These are phyloP conservation scores for Phytophthora syringae DNA, from an alignment of 352 stramenopile species.

Conservation along the genomic window DNA sequence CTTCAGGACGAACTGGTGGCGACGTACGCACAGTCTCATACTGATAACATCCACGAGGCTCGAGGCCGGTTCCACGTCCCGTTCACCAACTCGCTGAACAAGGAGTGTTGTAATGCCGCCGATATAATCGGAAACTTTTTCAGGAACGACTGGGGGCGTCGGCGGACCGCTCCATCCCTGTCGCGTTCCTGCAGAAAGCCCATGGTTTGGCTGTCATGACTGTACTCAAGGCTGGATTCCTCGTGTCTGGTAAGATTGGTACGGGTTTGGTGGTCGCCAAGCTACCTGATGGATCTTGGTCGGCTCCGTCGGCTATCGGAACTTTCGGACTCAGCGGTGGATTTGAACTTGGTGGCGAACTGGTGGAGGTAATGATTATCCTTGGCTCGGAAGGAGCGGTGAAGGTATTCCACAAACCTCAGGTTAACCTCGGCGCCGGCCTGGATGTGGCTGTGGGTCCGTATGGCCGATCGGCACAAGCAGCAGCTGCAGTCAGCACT, in stretches of 20 bases:
- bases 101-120: conserved; percentile 62
- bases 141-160: conserved; percentile 59
- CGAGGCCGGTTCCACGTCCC: conserved; percentile 45
- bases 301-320: conserved; percentile 91
- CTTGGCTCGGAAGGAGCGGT: conserved; percentile 89
- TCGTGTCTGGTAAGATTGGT: conserved; percentile 67
- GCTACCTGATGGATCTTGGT: conserved; percentile 84
- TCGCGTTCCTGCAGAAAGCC: conserved; percentile 59
- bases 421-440: conserved; percentile 88
- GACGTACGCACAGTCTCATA: conserved; percentile 45
- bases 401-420: conserved; percentile 82
- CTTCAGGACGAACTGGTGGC: conserved; percentile 56
- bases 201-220: conserved; percentile 65
- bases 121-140: conserved; percentile 78
- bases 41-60: conserved; percentile 49
- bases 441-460: conserved; percentile 87
- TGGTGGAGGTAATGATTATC: conserved; percentile 93
- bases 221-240: conserved; percentile 57
- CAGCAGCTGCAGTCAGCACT: conserved; percentile 70
- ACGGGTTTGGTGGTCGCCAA: conserved; percentile 86
- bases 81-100: conserved; percentile 52
- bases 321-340: conserved; percentile 83
- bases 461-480: conserved; percentile 70
- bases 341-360: conserved; percentile 86
- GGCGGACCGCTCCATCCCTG: conserved; percentile 50